Base-by-base conservation (phyloP, 139 green algal genomes). In the Dunaliella sp. region DNA sequence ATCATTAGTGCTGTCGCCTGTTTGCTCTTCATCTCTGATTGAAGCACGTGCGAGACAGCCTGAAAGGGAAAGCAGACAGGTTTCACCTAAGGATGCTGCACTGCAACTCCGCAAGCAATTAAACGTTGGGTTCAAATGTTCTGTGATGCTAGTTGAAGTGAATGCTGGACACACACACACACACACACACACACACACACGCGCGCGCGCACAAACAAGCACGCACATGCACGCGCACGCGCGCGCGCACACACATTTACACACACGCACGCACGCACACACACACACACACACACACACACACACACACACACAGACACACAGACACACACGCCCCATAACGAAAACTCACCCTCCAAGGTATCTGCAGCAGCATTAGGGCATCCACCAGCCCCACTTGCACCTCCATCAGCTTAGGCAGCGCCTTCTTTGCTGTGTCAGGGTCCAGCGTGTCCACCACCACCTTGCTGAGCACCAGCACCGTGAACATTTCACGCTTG, bases 361-460 rank as follows among this genome's bases (percentile, higher is more conserved):
- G 59, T 3, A 36, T 48, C 57, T 25, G 33, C 30, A 36, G 31
- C 24, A 33, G 35, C 26, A 79, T 31, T 24, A 89, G 80, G 37
- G 36, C 35, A 22, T 85, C 81, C 77, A 86, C 34, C 28, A 91
- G 33, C 0, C 1, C 24, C 30, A 89, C 91, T 87, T 93, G 89
- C 38, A 89, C 88, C 57, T 96, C 92, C 21, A 94, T 36, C 81
- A 97, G 89, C 88, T 96, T 96, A 0, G 82, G n/a, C 1, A 93
- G 86, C 0, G 94, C 94, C 86, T 97, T 97, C 36, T 90, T 89
- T 22, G 87, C 90, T 1, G 77, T 38, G 3, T 72, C 85, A 1
- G 90, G 81, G 24, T 92, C 84, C 82, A 97, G 90, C 21, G 80
- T 36, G 1, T 83, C 72, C 36, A 96, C 83, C n/a, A 93, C 75